Evolutionary conservation across 129 eudicot species (phyloP).

Genomic region (Flaveria ramosissima): DNA sequence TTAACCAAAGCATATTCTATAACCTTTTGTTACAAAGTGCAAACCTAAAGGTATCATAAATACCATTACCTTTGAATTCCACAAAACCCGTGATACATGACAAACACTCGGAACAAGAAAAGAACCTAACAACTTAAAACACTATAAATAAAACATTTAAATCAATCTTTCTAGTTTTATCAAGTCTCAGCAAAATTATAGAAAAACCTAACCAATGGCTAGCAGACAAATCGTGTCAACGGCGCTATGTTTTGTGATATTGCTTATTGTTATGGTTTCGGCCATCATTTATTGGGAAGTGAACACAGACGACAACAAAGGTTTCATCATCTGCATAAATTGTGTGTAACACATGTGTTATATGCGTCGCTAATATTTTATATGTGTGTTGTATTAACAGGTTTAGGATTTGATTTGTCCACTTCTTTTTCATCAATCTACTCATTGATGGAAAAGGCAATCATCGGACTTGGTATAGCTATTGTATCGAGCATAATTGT

Average conservation of each 20-base stretch:
- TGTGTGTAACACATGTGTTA: background rate
- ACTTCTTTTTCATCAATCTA: background rate
- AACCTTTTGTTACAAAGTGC: conserved; percentile 10
- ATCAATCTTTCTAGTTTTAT: background rate
- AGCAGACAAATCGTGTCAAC: background rate
- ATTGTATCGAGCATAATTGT: background rate
- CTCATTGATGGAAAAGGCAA: conserved; percentile 10
- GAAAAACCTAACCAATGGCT: conserved; percentile 14
- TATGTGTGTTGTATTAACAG: background rate
- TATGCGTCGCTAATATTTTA: background rate
- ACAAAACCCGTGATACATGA: conserved; percentile 17
- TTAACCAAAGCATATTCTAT: conserved; percentile 35
- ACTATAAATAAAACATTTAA: background rate
- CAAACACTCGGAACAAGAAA: conserved; percentile 29
- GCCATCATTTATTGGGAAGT: conserved; percentile 5
- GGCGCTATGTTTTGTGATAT: background rate
- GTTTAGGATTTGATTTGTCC: conserved; percentile 11
- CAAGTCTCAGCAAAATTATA: background rate
- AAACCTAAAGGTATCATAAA: background rate
- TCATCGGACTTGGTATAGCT: conserved; percentile 5
- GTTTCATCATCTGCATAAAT: background rate
- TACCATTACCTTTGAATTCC: conserved; percentile 19
- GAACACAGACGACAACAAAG: conserved; percentile 1
- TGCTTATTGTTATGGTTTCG: background rate
- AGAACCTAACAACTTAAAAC: conserved; percentile 17